Conservation (phyloP, 495 filamentous ascomycete species). For the Trichoderma orchidacearum region DNA sequence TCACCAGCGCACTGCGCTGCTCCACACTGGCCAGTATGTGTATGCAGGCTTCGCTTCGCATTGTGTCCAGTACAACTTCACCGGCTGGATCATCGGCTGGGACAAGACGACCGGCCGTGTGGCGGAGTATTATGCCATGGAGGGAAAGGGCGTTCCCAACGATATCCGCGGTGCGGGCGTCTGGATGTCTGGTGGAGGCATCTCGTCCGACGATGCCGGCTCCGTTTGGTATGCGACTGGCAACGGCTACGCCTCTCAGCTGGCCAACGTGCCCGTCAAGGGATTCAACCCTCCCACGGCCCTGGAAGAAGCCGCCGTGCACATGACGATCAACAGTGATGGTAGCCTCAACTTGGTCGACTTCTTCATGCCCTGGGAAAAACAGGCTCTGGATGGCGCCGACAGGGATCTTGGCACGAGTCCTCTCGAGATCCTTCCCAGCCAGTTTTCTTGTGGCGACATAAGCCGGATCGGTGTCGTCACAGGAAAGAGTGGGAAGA, state of each 20-base stretch:
- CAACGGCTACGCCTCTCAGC: constrained; percentile 28
- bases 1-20: constrained; percentile 26
- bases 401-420: constrained; percentile 33
- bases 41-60: constrained; percentile 32
- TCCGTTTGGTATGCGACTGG: constrained; percentile 28
- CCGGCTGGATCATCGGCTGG: constrained; percentile 32
- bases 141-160: constrained; percentile 17
- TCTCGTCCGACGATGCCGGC: constrained; percentile 22
- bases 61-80: constrained; percentile 34
- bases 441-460: constrained; percentile 19
- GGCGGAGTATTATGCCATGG: constrained; percentile 20
- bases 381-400: constrained; percentile 23
- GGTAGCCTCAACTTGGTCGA: constrained; percentile 24
- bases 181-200: constrained; percentile 28
- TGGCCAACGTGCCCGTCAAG: constrained; percentile 19
- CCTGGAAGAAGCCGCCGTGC: constrained; percentile 27
- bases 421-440: constrained; percentile 23
- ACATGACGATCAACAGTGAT: constrained; percentile 22
- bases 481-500: constrained; percentile 21
- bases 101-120: constrained; percentile 27
- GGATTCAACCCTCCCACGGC: constrained; percentile 25
- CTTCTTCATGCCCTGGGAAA: constrained; percentile 29
- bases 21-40: constrained; percentile 24
- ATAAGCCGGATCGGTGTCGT: constrained; percentile 20
- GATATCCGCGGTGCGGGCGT: constrained; percentile 19